Percentiles rank a stretch among this genome's conserved stretches.
These are phyloP conservation scores for Mollisia scopiformis DNA, from an alignment of 2,329 filamentous ascomycete genomes.

Conservation along the genomic window DNA sequence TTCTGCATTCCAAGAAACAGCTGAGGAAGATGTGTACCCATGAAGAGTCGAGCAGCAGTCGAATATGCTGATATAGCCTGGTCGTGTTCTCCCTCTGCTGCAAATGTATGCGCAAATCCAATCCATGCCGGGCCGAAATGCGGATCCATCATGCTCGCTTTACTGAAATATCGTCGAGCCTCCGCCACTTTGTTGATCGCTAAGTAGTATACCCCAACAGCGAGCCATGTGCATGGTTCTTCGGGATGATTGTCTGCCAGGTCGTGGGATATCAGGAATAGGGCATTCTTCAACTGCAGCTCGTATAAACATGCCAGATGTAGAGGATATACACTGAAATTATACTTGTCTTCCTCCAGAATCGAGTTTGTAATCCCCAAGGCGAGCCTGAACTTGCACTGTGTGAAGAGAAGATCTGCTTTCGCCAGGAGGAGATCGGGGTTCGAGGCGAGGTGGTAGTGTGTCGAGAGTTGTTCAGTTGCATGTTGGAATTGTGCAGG, in stretches of 20 bases:
- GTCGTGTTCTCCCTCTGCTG: constrained; percentile 95
- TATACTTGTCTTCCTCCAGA: constrained; percentile 82
- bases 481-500: constrained; percentile 81
- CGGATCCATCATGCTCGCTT: constrained; percentile 95
- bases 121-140: constrained; percentile 99
- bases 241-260: constrained; percentile 89
- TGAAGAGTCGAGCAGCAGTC: constrained; percentile 91
- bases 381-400: constrained; percentile 90
- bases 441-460: constrained; percentile 86
- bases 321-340: constrained; percentile 85
- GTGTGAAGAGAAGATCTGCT: constrained; percentile 90
- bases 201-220: constrained; percentile 94
- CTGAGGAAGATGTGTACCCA: constrained; percentile 94
- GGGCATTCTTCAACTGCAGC: constrained; percentile 80
- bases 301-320: constrained; percentile 92
- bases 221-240: constrained; percentile 90
- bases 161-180: constrained; percentile 93
- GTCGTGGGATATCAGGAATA: constrained; percentile 92
- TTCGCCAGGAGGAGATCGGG: constrained; percentile 88
- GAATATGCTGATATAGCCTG: constrained; percentile 98
- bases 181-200: constrained; percentile 88
- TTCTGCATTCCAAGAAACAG: constrained; percentile 99
- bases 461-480: constrained; percentile 87
- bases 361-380: constrained; percentile 83
- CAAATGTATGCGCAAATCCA: constrained; percentile 97